Evolutionary conservation across 192 early-diverging fungal species (phyloP).

Genomic region (Mortierella antarctica): DNA sequence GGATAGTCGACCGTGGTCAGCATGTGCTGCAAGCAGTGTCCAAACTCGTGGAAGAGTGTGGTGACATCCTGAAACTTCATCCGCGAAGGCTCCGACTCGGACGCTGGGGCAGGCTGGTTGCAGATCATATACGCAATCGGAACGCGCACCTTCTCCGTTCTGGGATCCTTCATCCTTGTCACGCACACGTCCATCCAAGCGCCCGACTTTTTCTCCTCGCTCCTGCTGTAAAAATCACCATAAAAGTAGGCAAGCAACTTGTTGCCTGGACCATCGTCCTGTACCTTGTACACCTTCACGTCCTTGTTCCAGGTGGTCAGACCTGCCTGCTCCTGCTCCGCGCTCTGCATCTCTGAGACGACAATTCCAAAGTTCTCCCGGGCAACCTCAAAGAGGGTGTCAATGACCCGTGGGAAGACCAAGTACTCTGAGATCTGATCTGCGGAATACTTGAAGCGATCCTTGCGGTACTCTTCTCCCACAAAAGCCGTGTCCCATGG

Average conservation of each 20-base stretch:
- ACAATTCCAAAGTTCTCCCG: conserved; percentile 60
- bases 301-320: conserved; percentile 66
- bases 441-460: conserved; percentile 62
- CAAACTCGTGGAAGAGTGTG: conserved; percentile 75
- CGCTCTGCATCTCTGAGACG: conserved; percentile 53
- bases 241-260: conserved; percentile 66
- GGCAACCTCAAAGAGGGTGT: conserved; percentile 65
- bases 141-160: conserved; percentile 50
- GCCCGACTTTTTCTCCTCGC: conserved; percentile 66
- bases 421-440: conserved; percentile 67
- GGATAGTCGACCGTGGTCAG: conserved; percentile 68
- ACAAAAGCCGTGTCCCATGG: conserved; percentile 66
- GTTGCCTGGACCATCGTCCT: conserved; percentile 53
- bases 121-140: conserved; percentile 71
- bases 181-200: conserved; percentile 71
- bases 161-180: conserved; percentile 55
- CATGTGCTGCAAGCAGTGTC: conserved; percentile 71
- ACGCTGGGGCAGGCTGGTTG: conserved; percentile 62
- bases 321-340: conserved; percentile 44
- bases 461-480: conserved; percentile 65
- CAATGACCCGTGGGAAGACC: conserved; percentile 63
- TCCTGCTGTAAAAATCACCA: conserved; percentile 66
- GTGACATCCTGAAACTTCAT: conserved; percentile 72
- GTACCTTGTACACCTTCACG: conserved; percentile 66
- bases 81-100: conserved; percentile 52